Conservation (phyloP, 140 eudicot species). For the Oenanthe javanica region DNA sequence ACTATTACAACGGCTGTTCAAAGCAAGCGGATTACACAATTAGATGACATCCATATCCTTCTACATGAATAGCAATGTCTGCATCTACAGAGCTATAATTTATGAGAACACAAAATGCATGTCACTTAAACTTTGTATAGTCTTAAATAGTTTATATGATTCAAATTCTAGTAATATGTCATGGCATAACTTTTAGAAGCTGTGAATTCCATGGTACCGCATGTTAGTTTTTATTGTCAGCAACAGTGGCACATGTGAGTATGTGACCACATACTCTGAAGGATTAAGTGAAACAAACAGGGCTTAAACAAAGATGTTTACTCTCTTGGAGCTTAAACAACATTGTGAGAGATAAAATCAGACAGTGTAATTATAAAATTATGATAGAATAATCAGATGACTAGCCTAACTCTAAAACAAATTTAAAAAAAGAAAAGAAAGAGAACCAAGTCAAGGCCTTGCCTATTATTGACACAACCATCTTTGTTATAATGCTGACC, state of each 20-base stretch:
- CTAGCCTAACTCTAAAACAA: background rate
- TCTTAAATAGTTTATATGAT: background rate
- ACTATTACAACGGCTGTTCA: constrained; percentile 79
- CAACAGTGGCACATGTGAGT: background rate
- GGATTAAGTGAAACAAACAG: background rate
- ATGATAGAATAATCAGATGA: background rate
- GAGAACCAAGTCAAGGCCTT: constrained; percentile 22
- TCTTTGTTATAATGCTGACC: constrained; percentile 99
- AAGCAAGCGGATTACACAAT: constrained; percentile 22
- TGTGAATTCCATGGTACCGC: background rate
- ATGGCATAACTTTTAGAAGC: background rate
- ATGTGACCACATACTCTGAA: background rate
- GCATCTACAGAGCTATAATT: background rate
- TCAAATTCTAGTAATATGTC: background rate
- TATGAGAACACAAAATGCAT: background rate
- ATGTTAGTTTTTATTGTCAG: background rate
- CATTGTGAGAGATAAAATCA: background rate
- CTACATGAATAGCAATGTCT: background rate
- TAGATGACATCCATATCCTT: constrained; percentile 13
- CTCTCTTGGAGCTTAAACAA: background rate
- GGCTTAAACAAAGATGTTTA: background rate
- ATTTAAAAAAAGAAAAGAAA: background rate
- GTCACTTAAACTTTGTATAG: background rate
- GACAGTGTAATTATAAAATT: background rate
- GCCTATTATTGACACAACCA: constrained; percentile 86